Percentiles rank a stretch among this genome's conserved stretches.
Evolutionary conservation across 2,329 filamentous ascomycete genomes (phyloP).

Genomic region (Leptographium wingfieldii): DNA sequence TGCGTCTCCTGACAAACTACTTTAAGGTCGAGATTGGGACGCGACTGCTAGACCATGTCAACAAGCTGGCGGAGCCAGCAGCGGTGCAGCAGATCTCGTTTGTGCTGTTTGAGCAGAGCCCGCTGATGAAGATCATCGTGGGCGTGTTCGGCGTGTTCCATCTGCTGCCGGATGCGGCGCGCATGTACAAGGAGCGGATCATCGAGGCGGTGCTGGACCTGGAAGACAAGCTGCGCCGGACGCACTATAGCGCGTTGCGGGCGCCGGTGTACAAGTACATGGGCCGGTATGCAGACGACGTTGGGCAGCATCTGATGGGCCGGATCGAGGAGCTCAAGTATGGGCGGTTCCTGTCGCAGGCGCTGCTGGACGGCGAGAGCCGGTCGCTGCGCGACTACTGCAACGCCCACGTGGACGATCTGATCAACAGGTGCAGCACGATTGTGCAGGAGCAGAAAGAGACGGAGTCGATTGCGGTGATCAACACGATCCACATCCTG

Average conservation of each 20-base stretch:
- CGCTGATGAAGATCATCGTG: conserved; percentile 86
- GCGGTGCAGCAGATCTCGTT: conserved; percentile 85
- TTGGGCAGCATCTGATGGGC: conserved; percentile 67
- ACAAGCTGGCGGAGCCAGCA: conserved; percentile 70
- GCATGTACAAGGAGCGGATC: conserved; percentile 79
- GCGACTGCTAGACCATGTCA: conserved; percentile 86
- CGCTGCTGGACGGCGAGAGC: conserved; percentile 65
- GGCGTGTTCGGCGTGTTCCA: conserved; percentile 97
- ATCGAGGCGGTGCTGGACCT: conserved; percentile 84
- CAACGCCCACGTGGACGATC: conserved; percentile 56
- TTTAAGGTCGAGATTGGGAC: conserved; percentile 98
- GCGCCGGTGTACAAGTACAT: conserved; percentile 84
- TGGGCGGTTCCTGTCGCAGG: conserved; percentile 81
- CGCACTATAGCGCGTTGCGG: conserved; percentile 83
- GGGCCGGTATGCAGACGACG: conserved; percentile 81
- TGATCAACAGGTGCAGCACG: conserved; percentile 57
- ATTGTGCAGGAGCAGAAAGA: conserved; percentile 54
- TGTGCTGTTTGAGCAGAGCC: conserved; percentile 83
- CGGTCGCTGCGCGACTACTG: conserved; percentile 62
- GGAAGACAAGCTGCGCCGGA: conserved; percentile 73
- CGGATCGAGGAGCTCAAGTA: conserved; percentile 76
- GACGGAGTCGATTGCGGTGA: conserved; percentile 53
- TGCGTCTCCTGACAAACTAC: conserved; percentile 90
- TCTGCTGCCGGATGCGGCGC: conserved; percentile 79
- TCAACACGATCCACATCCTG: conserved; percentile 80